phyloP scores from a whole-genome alignment of 371 early-diverging fungal genomes.

The Mucor ambiguus region DNA sequence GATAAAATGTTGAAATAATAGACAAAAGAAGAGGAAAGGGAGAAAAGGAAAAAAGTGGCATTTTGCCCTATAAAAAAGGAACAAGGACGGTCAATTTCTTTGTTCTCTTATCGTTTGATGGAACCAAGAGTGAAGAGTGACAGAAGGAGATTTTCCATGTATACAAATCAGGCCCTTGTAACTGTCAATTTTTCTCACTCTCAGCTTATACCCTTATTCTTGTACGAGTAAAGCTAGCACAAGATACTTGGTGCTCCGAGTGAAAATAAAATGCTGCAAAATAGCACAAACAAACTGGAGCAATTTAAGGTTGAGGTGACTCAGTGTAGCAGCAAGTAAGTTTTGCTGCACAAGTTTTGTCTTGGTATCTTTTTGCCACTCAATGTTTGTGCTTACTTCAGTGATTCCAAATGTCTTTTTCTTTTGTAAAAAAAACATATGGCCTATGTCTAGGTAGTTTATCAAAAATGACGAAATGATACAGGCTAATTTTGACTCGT shows the following conservation, averaged over 20 bases:
- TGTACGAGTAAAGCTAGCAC: neutral
- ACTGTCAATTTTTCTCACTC: constrained; percentile 11
- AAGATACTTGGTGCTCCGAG: neutral
- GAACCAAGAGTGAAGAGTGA: neutral
- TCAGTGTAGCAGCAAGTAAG: neutral
- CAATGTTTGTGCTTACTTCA: neutral
- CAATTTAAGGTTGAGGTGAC: neutral
- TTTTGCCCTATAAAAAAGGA: neutral
- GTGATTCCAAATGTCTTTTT: neutral
- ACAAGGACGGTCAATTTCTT: neutral
- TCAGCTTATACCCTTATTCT: neutral
- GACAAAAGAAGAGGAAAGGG: neutral
- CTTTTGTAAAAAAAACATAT: neutral
- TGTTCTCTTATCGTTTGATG: neutral
- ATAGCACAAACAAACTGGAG: neutral
- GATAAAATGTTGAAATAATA: neutral
- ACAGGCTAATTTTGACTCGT: neutral
- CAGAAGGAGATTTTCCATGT: neutral
- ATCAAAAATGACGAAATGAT: neutral
- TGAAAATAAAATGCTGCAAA: neutral
- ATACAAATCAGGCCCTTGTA: neutral
- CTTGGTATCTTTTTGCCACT: neutral
- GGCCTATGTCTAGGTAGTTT: neutral
- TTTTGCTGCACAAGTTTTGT: neutral
- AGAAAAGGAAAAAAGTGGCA: neutral